Base-by-base conservation (phyloP, 306 rosid genomes). In the Cyamopsis tetragonoloba region DNA sequence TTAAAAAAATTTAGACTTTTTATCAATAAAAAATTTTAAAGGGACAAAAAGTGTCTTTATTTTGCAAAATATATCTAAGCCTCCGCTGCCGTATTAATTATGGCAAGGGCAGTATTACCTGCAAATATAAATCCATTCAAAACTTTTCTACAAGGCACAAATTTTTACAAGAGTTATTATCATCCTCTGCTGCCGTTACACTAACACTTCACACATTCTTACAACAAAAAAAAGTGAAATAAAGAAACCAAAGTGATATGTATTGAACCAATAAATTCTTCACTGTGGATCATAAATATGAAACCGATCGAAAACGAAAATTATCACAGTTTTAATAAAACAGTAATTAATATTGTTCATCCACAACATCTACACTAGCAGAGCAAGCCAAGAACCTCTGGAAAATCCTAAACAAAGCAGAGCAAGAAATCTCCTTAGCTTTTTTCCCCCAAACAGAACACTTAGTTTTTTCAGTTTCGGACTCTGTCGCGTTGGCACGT, bases 401-500 rank as follows among this genome's bases (percentile, higher is more conserved):
- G 13, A 92, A 85, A 62, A 89, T 74, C 54, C 82, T 44, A 69
- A 87, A 77, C 66, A 87, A 46, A 72, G 86, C 82, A 58, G 83
- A 77, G 9, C 87, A 85, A 0, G 96, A 85, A 0, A 71, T 17
- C 41, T 82, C 86, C 86, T 73, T 89, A 55, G 79, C 85, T 77
- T 89, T 89, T 77, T 89, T 89, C 80, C 78, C 85, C 84, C 86
- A 83, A 70, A 71, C 74, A 80, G 85, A 83, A 61, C 91, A 79
- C 80, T 73, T 84, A 13, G 34, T 81, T 43, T 72, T 78, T 22
- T 62, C 22, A 22, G 59, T 2, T 4, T 61, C 24, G 5, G 55
- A 6, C 24, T 28, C 27, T 9, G 13, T 51, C 74, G 43, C 54
- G 55, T 51, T 77, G 46, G 68, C 50, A 3, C 15, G 0, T 30